A percentile compares a stretch with the other conserved stretches of the same genome.
phyloP scores from a whole-genome alignment of 495 filamentous ascomycete species.

The Parachaetomium inaequale region DNA sequence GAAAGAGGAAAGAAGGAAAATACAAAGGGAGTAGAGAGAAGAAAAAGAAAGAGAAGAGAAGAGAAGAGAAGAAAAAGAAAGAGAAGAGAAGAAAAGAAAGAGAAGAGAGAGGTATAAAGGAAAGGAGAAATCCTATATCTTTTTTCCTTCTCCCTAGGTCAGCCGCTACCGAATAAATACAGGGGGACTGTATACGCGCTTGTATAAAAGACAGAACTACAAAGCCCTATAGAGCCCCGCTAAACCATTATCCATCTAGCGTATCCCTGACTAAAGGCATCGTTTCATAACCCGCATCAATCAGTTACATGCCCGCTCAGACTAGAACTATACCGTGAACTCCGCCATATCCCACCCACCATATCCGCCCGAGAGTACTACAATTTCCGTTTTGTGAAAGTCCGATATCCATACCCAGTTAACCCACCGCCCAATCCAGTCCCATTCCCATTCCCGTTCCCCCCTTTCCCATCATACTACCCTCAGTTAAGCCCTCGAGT shows the following conservation, averaged over 20 bases:
- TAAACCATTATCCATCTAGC: not conserved
- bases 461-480: not conserved
- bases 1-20: too few species aligned
- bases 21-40: too few species aligned
- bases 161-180: too few species aligned
- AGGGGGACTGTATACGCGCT: too few species aligned
- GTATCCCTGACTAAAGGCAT: not conserved
- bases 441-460: not conserved
- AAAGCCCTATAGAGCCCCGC: not conserved
- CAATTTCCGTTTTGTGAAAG: not conserved
- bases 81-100: too few species aligned
- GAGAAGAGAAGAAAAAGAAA: too few species aligned
- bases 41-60: too few species aligned
- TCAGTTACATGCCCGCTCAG: not conserved
- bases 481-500: not conserved
- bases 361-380: not conserved
- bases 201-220: too few species aligned
- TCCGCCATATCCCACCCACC: constrained; percentile 3
- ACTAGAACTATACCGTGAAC: not conserved
- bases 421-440: not conserved
- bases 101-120: too few species aligned
- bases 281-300: not conserved
- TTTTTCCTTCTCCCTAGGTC: too few species aligned
- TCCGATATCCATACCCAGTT: not conserved
- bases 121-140: too few species aligned